A percentile compares a stretch with the other conserved stretches of the same genome.
These are phyloP conservation scores for Peronospora destructor DNA, from an alignment of 352 stramenopile genomes.

Conservation along the genomic window DNA sequence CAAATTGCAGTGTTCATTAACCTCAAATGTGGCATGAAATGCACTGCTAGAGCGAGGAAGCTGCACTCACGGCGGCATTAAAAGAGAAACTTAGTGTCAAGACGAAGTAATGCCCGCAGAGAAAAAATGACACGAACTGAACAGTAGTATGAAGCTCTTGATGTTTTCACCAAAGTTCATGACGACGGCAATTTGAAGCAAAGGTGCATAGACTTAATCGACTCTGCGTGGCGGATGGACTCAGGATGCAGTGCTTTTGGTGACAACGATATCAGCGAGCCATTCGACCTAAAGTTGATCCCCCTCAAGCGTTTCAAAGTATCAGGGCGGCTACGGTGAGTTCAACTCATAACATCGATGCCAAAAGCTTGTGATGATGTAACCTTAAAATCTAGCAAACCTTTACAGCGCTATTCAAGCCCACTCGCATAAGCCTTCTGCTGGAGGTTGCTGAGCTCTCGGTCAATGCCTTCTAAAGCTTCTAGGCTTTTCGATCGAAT, in stretches of 20 bases:
- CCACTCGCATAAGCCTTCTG: conserved; percentile 2
- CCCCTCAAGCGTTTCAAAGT: too few species aligned
- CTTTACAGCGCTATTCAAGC: background rate
- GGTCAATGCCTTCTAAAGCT: conserved; percentile 53
- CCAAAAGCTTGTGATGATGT: conserved; percentile 19
- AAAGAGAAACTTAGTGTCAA: conserved; percentile 10
- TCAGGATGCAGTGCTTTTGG: too few species aligned
- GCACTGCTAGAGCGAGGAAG: conserved; percentile 12
- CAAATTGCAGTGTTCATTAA: background rate
- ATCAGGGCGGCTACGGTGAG: too few species aligned
- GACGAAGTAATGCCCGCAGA: background rate
- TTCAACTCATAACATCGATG: conserved; percentile 58
- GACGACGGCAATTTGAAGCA: background rate
- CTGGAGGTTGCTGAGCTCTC: conserved; percentile 17
- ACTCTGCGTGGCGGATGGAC: too few species aligned
- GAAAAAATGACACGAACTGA: background rate
- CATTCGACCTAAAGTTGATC: too few species aligned
- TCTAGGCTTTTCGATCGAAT: conserved; percentile 47
- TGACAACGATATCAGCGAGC: too few species aligned
- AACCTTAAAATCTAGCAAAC: background rate
- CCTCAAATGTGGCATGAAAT: background rate
- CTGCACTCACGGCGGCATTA: conserved; percentile 14
- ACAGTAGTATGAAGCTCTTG: background rate
- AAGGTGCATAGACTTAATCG: too few species aligned
- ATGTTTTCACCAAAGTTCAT: background rate